phyloP scores from a whole-genome alignment of 768 basidiomycete species.

The Boletus tylopilopsis region DNA sequence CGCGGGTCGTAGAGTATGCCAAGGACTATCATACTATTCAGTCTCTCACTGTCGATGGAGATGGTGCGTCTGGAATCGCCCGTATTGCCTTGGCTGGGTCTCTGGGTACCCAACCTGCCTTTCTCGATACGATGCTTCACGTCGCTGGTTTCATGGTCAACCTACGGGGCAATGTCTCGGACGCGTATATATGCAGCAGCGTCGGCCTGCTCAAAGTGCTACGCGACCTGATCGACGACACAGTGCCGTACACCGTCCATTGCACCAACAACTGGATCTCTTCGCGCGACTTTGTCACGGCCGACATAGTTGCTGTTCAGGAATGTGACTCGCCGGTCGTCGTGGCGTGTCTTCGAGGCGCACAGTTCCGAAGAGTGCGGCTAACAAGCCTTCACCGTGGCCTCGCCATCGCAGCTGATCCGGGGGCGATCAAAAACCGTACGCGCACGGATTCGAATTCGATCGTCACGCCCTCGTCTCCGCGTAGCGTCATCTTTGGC shows the following conservation, averaged over 20 bases:
- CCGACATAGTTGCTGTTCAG: slow-evolving; percentile 50
- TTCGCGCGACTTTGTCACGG: slow-evolving; percentile 43
- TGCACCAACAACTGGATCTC: slow-evolving; percentile 44
- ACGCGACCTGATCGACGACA: slow-evolving; percentile 38
- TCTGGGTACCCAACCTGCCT: slow-evolving; percentile 50
- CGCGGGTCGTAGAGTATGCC: slow-evolving; percentile 64
- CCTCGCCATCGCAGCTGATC: slow-evolving; percentile 35
- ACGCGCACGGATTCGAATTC: slow-evolving; percentile 27
- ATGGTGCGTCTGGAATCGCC: slow-evolving; percentile 51
- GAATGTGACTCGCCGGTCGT: slow-evolving; percentile 35
- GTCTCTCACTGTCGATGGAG: slow-evolving; percentile 45
- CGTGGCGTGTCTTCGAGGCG: slow-evolving; percentile 54
- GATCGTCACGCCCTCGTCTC: slow-evolving; percentile 24
- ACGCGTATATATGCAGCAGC: slow-evolving; percentile 62
- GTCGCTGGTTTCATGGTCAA: slow-evolving; percentile 70
- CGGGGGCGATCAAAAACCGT: slow-evolving; percentile 6
- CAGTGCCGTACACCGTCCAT: slow-evolving; percentile 47
- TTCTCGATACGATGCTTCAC: slow-evolving; percentile 66
- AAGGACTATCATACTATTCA: slow-evolving; percentile 55
- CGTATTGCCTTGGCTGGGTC: slow-evolving; percentile 39
- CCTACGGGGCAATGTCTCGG: slow-evolving; percentile 43
- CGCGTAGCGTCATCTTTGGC: slow-evolving; percentile 27
- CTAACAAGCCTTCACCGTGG: slow-evolving; percentile 46
- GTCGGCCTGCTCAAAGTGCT: slow-evolving; percentile 48
- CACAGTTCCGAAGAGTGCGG: slow-evolving; percentile 56